Evolutionary conservation across 2,329 filamentous ascomycete genomes (phyloP).

Genomic region (Alternaria conjuncta): DNA sequence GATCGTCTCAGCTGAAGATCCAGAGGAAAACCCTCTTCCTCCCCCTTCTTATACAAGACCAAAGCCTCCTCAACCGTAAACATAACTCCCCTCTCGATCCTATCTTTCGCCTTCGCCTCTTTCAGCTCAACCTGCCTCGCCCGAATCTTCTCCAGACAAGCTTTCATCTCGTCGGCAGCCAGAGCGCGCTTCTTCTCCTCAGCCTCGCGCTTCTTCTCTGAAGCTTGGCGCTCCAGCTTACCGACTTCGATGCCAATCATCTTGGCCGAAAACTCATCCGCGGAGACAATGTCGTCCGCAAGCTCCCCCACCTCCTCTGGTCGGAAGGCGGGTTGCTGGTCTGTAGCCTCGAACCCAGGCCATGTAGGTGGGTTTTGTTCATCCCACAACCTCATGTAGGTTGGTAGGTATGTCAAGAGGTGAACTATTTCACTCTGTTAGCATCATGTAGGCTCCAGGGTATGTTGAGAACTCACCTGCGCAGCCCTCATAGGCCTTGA

Average conservation of each 20-base stretch:
- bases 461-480: neutral
- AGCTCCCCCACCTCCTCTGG: neutral
- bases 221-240: neutral
- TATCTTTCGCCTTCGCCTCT: neutral
- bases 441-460: neutral
- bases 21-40: neutral
- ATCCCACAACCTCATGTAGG: neutral
- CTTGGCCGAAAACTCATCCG: neutral
- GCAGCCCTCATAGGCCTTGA: neutral
- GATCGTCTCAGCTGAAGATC: neutral
- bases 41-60: neutral
- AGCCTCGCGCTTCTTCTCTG: neutral
- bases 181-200: neutral
- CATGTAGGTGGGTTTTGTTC: neutral
- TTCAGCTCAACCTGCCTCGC: neutral
- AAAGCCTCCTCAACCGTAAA: neutral
- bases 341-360: neutral
- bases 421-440: neutral
- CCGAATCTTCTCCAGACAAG: neutral
- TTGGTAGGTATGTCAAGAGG: neutral
- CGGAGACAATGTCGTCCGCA: neutral
- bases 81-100: neutral
- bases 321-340: neutral
- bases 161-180: neutral
- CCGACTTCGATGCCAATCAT: neutral